These are phyloP conservation scores for Crotalaria pallida DNA, from an alignment of 306 rosid genomes.

Conservation along the genomic window DNA sequence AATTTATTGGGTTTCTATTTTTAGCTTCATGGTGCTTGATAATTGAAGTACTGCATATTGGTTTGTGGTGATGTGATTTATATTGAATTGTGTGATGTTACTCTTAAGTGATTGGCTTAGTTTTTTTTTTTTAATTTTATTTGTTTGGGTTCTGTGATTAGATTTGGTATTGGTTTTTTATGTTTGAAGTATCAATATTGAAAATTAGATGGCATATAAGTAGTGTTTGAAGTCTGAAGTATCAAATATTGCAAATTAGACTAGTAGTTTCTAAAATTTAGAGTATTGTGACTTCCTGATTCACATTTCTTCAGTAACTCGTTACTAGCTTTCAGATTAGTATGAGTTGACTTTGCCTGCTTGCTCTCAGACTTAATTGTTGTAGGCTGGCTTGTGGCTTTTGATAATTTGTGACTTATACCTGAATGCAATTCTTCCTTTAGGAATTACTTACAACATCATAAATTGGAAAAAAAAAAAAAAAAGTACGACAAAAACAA, in stretches of 20 bases:
- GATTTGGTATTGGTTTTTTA: not conserved
- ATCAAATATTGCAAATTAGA: no score
- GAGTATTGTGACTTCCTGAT: not conserved
- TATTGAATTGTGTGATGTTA: constrained; percentile 4
- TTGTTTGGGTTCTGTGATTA: not conserved
- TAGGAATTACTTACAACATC: not conserved
- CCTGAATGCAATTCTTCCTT: not conserved
- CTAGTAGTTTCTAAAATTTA: not conserved
- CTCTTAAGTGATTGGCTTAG: not conserved
- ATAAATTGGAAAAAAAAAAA: not conserved
- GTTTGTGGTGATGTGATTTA: not conserved
- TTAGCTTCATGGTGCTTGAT: not conserved
- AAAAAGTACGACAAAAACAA: no score
- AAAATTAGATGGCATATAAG: not conserved
- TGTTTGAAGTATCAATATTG: not conserved
- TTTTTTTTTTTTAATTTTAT: not conserved
- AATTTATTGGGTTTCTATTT: not conserved
- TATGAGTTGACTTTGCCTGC: not conserved
- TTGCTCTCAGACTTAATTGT: not conserved
- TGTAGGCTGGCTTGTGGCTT: not conserved
- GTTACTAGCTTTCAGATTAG: not conserved
- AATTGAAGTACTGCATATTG: constrained; percentile 15
- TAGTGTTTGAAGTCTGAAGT: not conserved
- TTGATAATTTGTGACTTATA: not conserved
- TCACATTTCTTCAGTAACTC: not conserved